Percentiles rank a stretch among this genome's conserved stretches.
Conservation (phyloP, 2,329 filamentous ascomycete species). For the Venturia nashicola region DNA sequence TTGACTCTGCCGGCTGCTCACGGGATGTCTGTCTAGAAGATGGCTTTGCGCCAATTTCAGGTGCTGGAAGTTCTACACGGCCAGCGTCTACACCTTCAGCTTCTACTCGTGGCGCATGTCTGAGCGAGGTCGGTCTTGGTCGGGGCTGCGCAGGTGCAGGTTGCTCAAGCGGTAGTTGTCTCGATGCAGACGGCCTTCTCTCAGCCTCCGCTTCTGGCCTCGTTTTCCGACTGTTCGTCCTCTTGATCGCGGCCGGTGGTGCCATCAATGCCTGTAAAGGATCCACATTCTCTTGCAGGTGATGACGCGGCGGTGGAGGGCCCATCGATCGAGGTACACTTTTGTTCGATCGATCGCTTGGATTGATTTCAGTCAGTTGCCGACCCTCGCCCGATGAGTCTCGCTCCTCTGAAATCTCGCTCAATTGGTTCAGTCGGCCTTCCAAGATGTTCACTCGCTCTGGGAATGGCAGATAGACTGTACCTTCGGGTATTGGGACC, state of each 20-base stretch:
- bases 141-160: not conserved
- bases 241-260: slow-evolving; percentile 2
- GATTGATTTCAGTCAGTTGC: slow-evolving; percentile 31
- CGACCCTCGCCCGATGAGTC: slow-evolving; percentile 26
- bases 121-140: not conserved
- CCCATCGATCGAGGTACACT: not conserved
- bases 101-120: not conserved
- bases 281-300: slow-evolving; percentile 25
- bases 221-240: not conserved
- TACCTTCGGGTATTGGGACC: slow-evolving; percentile 35
- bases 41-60: not conserved
- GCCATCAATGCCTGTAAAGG: slow-evolving; percentile 14
- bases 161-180: not conserved
- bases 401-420: slow-evolving; percentile 29
- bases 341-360: slow-evolving; percentile 25
- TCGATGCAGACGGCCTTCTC: not conserved
- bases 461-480: slow-evolving; percentile 35
- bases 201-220: not conserved
- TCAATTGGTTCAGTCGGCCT: slow-evolving; percentile 14
- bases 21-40: not conserved
- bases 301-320: slow-evolving; percentile 15
- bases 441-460: slow-evolving; percentile 24
- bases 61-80: not conserved
- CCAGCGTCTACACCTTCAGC: not conserved
- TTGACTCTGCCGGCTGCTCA: not conserved